Evolutionary conservation across 2,329 filamentous ascomycete species (phyloP).

Genomic region (Trichoderma endophyticum): DNA sequence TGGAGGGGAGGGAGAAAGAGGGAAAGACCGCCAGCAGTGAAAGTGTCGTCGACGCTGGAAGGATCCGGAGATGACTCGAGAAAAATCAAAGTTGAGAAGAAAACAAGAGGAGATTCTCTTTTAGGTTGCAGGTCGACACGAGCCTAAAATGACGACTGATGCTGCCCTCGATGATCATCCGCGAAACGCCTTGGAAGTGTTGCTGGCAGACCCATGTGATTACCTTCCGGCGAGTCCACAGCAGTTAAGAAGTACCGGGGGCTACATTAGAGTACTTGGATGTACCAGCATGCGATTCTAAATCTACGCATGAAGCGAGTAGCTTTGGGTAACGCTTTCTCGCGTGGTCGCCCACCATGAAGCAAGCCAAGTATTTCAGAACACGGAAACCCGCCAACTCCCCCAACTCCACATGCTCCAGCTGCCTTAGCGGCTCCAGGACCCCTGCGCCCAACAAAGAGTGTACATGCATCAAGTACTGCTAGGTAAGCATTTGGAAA

Average conservation of each 20-base stretch:
- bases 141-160: constrained; percentile 7
- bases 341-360: background rate
- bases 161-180: constrained; percentile 18
- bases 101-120: background rate
- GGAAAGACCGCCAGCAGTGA: background rate
- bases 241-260: background rate
- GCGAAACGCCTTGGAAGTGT: background rate
- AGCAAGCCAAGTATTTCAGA: background rate
- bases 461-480: background rate
- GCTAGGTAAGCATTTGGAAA: background rate
- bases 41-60: background rate
- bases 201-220: constrained; percentile 14
- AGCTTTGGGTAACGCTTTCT: background rate
- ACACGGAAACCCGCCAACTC: background rate
- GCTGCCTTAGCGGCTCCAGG: background rate
- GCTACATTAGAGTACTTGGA: background rate
- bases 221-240: background rate
- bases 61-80: background rate
- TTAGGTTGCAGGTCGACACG: constrained; percentile 6
- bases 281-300: accelerated
- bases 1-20: background rate
- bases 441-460: constrained; percentile 2
- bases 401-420: constrained; percentile 2
- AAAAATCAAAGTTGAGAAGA: background rate
- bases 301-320: background rate